Conservation (phyloP, 2,329 filamentous ascomycete species). For the Beauveria sp. region DNA sequence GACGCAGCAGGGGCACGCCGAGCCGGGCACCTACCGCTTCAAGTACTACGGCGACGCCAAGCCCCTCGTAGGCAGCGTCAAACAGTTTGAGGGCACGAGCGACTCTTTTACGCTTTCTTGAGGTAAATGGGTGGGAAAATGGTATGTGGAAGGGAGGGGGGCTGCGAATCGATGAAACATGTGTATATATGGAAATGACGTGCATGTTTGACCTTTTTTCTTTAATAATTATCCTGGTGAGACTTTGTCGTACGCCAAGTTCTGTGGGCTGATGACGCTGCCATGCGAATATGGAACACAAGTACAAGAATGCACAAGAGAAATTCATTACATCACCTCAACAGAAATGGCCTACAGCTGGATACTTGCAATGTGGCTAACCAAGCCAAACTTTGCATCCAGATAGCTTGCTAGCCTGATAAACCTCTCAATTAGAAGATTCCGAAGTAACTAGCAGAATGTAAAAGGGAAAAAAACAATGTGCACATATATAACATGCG, state of each 20-base stretch:
- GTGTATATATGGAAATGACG: neutral
- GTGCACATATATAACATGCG: neutral
- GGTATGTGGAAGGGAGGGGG: neutral
- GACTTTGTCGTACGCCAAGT: neutral
- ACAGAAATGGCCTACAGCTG: no score
- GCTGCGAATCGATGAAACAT: neutral
- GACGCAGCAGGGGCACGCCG: conserved; percentile 33
- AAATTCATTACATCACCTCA: no score
- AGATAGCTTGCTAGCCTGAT: no score
- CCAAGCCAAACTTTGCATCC: no score
- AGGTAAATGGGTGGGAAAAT: neutral
- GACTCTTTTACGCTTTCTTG: conserved; percentile 34
- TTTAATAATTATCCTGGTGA: neutral
- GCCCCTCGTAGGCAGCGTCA: conserved; percentile 51
- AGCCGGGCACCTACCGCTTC: conserved; percentile 64
- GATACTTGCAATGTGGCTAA: no score
- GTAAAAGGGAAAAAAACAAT: neutral
- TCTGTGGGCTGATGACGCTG: no score
- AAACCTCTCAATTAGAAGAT: no score
- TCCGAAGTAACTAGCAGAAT: neutral
- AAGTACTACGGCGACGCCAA: conserved; percentile 83
- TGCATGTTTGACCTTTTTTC: neutral
- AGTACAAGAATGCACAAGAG: neutral
- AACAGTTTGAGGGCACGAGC: conserved; percentile 62
- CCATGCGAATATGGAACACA: neutral